These are phyloP conservation scores for Starmerella geochares DNA, from an alignment of 805 yeast genomes.

Conservation along the genomic window DNA sequence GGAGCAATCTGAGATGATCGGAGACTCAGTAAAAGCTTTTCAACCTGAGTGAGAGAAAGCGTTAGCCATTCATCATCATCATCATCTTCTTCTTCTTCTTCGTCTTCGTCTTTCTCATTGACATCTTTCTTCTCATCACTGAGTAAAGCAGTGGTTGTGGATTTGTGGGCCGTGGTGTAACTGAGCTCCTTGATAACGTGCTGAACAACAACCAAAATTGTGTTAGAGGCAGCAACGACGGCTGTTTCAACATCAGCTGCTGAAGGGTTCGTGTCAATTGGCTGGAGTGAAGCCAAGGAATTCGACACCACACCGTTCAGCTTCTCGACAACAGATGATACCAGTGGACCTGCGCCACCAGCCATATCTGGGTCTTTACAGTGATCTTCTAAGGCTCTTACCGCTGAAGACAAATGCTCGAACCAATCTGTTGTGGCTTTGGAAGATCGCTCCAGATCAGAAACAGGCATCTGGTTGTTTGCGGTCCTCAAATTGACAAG, in stretches of 20 bases:
- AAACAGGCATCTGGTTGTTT: neutral
- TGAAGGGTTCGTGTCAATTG: neutral
- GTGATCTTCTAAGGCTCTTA: too few species aligned
- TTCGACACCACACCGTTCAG: neutral
- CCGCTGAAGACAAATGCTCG: neutral
- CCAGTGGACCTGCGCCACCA: neutral
- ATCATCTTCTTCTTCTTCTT: slow-evolving; percentile 40
- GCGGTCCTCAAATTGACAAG: neutral
- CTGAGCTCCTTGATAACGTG: slow-evolving; percentile 30
- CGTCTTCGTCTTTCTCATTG: neutral
- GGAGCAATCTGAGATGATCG: slow-evolving; percentile 34
- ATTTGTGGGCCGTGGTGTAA: too few species aligned
- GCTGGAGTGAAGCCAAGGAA: neutral
- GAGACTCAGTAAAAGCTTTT: slow-evolving; percentile 37
- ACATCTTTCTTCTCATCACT: too few species aligned
- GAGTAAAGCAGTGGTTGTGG: too few species aligned
- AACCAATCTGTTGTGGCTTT: neutral
- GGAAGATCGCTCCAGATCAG: neutral
- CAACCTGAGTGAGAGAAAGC: slow-evolving; percentile 38
- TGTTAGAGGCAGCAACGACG: slow-evolving; percentile 44
- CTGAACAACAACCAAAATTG: slow-evolving; percentile 61
- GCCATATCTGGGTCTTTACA: neutral
- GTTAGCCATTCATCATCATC: slow-evolving; percentile 65
- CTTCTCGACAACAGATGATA: neutral
- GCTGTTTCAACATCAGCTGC: slow-evolving; percentile 10